A percentile compares a stretch with the other conserved stretches of the same genome.
These are phyloP conservation scores for Sisymbrium irio DNA, from an alignment of 345 rosid genomes.

Conservation along the genomic window DNA sequence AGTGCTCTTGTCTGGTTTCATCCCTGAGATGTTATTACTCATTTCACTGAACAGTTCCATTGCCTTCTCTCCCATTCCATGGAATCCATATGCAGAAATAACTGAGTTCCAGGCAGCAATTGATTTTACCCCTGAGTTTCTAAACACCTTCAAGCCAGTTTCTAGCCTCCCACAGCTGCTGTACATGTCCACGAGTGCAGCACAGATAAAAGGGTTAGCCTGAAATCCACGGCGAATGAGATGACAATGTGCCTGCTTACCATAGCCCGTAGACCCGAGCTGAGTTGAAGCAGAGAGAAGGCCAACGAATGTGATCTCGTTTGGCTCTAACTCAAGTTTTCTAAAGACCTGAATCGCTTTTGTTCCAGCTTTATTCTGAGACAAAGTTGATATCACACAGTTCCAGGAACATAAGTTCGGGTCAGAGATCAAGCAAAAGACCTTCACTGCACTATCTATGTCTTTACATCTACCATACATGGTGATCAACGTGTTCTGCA, in stretches of 20 bases:
- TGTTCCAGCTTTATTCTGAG: slow-evolving; percentile 53
- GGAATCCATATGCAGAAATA: slow-evolving; percentile 55
- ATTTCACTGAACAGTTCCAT: slow-evolving; percentile 46
- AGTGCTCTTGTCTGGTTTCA: slow-evolving; percentile 46
- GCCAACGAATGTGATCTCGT: slow-evolving; percentile 55
- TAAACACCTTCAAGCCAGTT: slow-evolving; percentile 38
- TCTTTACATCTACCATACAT: slow-evolving; percentile 63
- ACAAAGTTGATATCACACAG: slow-evolving; percentile 60
- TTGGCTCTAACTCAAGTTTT: slow-evolving; percentile 39
- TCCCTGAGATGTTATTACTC: slow-evolving; percentile 23
- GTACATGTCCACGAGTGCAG: slow-evolving; percentile 58
- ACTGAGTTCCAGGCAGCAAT: slow-evolving; percentile 48
- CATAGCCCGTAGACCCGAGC: slow-evolving; percentile 45
- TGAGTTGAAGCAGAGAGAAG: slow-evolving; percentile 57
- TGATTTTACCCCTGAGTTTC: slow-evolving; percentile 34
- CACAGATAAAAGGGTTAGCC: slow-evolving; percentile 41
- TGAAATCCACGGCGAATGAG: slow-evolving; percentile 40
- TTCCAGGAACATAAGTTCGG: slow-evolving; percentile 67
- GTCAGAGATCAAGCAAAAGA: slow-evolving; percentile 36
- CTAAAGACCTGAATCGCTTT: slow-evolving; percentile 48
- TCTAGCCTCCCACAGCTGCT: slow-evolving; percentile 52
- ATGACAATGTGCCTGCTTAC: slow-evolving; percentile 52
- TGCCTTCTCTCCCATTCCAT: slow-evolving; percentile 49
- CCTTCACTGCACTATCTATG: slow-evolving; percentile 41
- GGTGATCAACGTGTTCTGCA: slow-evolving; percentile 54